phyloP scores from a whole-genome alignment of 1,284 basidiomycete species.

The Trametes polyzona region DNA sequence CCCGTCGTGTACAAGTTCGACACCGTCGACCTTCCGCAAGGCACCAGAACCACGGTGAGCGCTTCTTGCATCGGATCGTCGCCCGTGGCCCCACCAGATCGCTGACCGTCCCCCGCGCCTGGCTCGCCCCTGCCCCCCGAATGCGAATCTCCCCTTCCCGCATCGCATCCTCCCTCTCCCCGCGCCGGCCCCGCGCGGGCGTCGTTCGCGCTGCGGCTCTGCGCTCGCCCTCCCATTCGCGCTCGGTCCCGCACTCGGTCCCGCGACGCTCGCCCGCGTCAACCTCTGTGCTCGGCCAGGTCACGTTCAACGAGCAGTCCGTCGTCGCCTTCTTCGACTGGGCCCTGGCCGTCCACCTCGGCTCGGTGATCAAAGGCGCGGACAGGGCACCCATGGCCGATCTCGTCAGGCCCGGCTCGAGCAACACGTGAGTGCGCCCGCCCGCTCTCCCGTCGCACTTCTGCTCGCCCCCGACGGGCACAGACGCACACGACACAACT shows the following conservation, averaged over 20 bases:
- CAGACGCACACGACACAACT: not conserved
- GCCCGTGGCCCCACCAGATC: slow-evolving; percentile 16
- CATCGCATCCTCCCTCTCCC: not conserved
- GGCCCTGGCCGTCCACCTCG: slow-evolving; percentile 57
- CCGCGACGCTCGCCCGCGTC: not conserved
- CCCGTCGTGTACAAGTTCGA: slow-evolving; percentile 70
- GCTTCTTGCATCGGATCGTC: slow-evolving; percentile 18
- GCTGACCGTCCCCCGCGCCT: slow-evolving; percentile 12
- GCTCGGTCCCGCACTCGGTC: not conserved
- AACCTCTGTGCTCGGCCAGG: slow-evolving; percentile 29
- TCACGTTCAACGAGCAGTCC: slow-evolving; percentile 49
- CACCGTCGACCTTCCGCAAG: slow-evolving; percentile 41
- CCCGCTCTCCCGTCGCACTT: not conserved
- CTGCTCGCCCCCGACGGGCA: not conserved
- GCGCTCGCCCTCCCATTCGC: not conserved
- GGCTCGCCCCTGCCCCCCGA: slow-evolving; percentile 10
- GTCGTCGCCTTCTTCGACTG: slow-evolving; percentile 67
- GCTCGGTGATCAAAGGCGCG: slow-evolving; percentile 56
- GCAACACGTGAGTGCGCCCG: slow-evolving; percentile 46
- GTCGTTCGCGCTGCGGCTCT: not conserved
- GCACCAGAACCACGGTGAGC: slow-evolving; percentile 25
- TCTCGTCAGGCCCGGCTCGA: slow-evolving; percentile 57
- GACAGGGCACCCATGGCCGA: slow-evolving; percentile 64
- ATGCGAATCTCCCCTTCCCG: no score
- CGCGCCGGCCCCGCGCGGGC: not conserved